phyloP scores from a whole-genome alignment of 1,139 yeast genomes.

The Hansenula lynferdii region DNA sequence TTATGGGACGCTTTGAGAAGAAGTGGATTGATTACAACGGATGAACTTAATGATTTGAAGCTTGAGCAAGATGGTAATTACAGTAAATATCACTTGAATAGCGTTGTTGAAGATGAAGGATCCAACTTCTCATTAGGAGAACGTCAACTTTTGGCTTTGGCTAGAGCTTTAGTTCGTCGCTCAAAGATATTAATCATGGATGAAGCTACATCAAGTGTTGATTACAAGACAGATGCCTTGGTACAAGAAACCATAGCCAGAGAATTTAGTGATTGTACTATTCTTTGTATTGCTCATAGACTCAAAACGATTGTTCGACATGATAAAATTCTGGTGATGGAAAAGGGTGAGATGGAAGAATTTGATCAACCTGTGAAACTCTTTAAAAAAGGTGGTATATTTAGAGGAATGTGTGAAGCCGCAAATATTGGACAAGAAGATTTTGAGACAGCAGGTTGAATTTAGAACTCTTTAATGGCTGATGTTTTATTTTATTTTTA shows the following conservation, averaged over 20 bases:
- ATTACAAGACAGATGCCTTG: constrained; percentile 62
- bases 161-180: constrained; percentile 63
- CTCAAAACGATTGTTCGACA: constrained; percentile 57
- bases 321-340: constrained; percentile 58
- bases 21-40: no score
- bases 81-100: not conserved
- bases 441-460: no score
- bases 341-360: constrained; percentile 52
- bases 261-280: constrained; percentile 59
- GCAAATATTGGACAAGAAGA: constrained; percentile 41
- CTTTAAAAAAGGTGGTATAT: constrained; percentile 38
- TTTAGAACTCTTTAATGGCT: no score
- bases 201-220: constrained; percentile 78
- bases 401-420: constrained; percentile 55
- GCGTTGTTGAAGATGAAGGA: not conserved
- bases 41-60: no score
- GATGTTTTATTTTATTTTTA: no score
- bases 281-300: constrained; percentile 72
- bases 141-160: constrained; percentile 63
- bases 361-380: constrained; percentile 46
- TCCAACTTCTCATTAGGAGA: constrained; percentile 58
- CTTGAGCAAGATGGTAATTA: no score
- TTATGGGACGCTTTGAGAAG: constrained; percentile 45
- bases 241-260: constrained; percentile 55
- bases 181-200: constrained; percentile 61